Evolutionary conservation across 148 eudicot genomes (phyloP).

Genomic region (Camellia sinensis): DNA sequence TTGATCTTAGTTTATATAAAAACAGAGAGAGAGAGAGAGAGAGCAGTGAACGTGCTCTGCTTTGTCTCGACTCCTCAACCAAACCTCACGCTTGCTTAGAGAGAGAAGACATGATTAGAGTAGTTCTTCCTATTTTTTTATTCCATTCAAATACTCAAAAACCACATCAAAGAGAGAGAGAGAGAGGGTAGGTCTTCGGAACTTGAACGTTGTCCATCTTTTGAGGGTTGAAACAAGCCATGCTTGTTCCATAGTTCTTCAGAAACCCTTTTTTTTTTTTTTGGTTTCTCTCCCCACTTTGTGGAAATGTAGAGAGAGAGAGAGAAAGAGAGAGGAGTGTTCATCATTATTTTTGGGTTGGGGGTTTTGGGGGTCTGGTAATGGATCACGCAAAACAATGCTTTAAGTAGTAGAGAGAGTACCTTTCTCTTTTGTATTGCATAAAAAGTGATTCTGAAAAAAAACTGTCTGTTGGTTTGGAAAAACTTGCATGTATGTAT

Average conservation of each 20-base stretch:
- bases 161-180: slow-evolving; percentile 15
- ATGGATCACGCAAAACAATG: slow-evolving; percentile 28
- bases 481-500: not conserved
- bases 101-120: not conserved
- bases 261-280: not conserved
- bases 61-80: slow-evolving; percentile 31
- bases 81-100: slow-evolving; percentile 21
- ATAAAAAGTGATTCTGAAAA: slow-evolving; percentile 23
- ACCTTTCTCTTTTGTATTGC: slow-evolving; percentile 20
- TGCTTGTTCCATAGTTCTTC: slow-evolving; percentile 33
- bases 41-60: slow-evolving; percentile 42
- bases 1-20: slow-evolving; percentile 7
- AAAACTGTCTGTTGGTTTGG: slow-evolving; percentile 14
- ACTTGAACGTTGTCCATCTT: slow-evolving; percentile 45
- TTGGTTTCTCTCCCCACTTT: slow-evolving; percentile 7
- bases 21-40: not conserved
- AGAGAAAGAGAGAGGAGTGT: not conserved
- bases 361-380: slow-evolving; percentile 9
- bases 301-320: slow-evolving; percentile 4
- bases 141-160: slow-evolving; percentile 4
- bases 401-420: slow-evolving; percentile 30
- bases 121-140: not conserved
- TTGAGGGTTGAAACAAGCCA: slow-evolving; percentile 44
- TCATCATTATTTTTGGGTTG: not conserved
- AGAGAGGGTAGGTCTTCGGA: slow-evolving; percentile 29